A percentile compares a stretch with the other conserved stretches of the same genome.
Conservation (phyloP, 768 basidiomycete genomes). For the Podaxis pistillaris region DNA sequence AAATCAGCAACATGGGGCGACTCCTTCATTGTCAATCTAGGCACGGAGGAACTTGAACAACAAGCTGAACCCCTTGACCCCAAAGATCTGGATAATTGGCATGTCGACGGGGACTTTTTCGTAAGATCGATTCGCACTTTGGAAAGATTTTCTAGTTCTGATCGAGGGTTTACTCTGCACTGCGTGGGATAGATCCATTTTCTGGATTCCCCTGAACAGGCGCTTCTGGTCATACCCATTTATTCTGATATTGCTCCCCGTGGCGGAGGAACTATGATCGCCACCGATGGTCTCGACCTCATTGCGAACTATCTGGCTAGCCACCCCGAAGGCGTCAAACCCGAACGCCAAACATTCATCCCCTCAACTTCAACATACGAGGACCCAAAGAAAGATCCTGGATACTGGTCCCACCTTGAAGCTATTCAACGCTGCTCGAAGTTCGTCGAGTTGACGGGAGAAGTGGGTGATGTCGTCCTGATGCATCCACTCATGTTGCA, state of each 20-base stretch:
- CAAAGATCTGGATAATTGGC: constrained; percentile 58
- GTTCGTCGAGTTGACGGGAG: constrained; percentile 57
- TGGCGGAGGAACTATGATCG: constrained; percentile 62
- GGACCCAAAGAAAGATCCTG: constrained; percentile 37
- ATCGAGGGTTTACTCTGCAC: not conserved
- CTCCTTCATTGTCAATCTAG: constrained; percentile 64
- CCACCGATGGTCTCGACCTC: constrained; percentile 50
- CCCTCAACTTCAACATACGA: constrained; percentile 39
- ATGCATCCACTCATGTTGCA: constrained; percentile 67
- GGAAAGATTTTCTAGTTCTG: not conserved
- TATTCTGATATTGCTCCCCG: constrained; percentile 53
- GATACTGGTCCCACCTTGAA: constrained; percentile 43
- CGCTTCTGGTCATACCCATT: constrained; percentile 58
- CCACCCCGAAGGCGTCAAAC: constrained; percentile 52
- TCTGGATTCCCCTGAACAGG: constrained; percentile 67
- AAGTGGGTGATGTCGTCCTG: constrained; percentile 62
- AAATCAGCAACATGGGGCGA: constrained; percentile 51
- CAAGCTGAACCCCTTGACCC: constrained; percentile 31
- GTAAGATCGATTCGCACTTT: constrained; percentile 23
- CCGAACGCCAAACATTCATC: constrained; percentile 43
- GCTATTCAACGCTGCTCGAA: constrained; percentile 39
- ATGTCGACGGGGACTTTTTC: constrained; percentile 62
- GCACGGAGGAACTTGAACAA: constrained; percentile 40
- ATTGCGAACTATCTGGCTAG: constrained; percentile 49
- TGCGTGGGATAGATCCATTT: constrained; percentile 43